Evolutionary conservation across 257 asterid genomes (phyloP).

Genomic region (Coffea canephora): DNA sequence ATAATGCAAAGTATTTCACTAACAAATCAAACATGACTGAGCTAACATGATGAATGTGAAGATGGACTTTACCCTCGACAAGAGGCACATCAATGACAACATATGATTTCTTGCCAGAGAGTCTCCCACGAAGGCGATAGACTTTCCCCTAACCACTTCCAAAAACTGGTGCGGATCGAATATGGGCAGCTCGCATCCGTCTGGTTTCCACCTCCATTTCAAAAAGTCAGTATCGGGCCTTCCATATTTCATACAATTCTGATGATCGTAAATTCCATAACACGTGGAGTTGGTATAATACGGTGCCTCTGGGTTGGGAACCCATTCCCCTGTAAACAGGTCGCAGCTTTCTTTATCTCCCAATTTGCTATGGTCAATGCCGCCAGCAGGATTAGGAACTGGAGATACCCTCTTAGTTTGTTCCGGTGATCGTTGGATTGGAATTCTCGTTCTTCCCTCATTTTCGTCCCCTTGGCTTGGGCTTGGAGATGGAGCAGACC

Average conservation of each 20-base stretch:
- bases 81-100: constrained; percentile 10
- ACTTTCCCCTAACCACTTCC: constrained; percentile 15
- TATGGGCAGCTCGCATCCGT: constrained; percentile 14
- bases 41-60: background rate
- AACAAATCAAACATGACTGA: too few species aligned
- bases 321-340: constrained; percentile 18
- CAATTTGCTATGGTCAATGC: background rate
- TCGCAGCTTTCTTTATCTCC: constrained; percentile 2
- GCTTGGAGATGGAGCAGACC: background rate
- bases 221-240: constrained; percentile 10
- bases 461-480: background rate
- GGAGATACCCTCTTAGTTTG: too few species aligned
- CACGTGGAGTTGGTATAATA: constrained; percentile 15
- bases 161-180: constrained; percentile 16
- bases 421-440: background rate
- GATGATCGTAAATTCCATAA: constrained; percentile 17
- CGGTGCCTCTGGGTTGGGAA: constrained; percentile 10
- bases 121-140: constrained; percentile 15
- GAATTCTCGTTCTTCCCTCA: background rate
- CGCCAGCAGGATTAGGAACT: too few species aligned
- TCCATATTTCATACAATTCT: constrained; percentile 15
- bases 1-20: too few species aligned
- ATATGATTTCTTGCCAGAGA: constrained; percentile 14
- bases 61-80: constrained; percentile 11
- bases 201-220: constrained; percentile 18